Base-by-base conservation (phyloP, 192 early-diverging fungal genomes). In the Pilaira anomala region DNA sequence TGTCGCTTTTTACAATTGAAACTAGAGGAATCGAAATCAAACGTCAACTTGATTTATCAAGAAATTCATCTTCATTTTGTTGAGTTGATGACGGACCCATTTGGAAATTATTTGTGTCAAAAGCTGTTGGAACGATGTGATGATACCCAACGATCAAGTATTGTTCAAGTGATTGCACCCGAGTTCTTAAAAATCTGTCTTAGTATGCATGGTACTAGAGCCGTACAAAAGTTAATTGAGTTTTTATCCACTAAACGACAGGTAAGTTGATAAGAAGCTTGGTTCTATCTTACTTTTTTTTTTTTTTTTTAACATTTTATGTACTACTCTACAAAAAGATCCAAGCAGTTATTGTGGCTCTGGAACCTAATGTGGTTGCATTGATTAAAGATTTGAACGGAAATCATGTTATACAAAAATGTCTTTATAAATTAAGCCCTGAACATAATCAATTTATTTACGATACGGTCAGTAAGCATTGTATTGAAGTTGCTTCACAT, bases 391-490 rank as follows among this genome's bases (percentile, higher is more conserved):
- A 95, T 62, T 78, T 95, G 19, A 95, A 95, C 55, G 93, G 93
- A 52, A 95, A 95, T 71, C 93, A 95, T 65, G 91, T 93, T 19
- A 88, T 95, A 57, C 93, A 95, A 80, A 95, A 95, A 78, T 95
- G 93, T 64, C 79, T 95, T 28, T 81, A 83, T 63, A 79, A 86
- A 19, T 77, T 95, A 40, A 79, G 82, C 7, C 74, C 83, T 22
- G 86, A 87, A 60, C 78, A 92, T 60, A 92, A 93, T 77, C 89
- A 93, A 82, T 95, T 95, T 49, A 91, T 93, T 49, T 93, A 89
- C 69, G 85, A 92, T 65, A 85, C 88, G 4, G 91, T 95, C 12
- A 85, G 88, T 29, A 70, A 71, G 16, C 78, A 88, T 69, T 93
- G 91, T 70, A 68, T 84, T 28, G 88, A 93, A 48, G 90, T 95